These are phyloP conservation scores for Ophiostoma triangulosporum DNA, from an alignment of 2,329 filamentous ascomycete genomes.

Conservation along the genomic window DNA sequence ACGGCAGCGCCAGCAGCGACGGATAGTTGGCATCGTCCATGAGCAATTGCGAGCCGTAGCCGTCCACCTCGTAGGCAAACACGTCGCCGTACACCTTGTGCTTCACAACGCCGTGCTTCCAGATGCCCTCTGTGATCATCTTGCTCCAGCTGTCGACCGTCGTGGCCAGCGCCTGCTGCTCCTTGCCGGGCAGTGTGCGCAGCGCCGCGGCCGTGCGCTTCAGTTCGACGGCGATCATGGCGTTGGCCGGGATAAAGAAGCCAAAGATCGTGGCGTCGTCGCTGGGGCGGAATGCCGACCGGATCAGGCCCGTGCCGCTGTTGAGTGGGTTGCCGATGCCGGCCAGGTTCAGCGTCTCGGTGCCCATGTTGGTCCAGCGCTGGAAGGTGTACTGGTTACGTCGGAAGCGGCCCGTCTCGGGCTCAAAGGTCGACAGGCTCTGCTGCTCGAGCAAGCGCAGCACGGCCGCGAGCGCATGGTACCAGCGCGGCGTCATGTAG, in stretches of 20 bases:
- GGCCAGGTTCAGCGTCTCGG: constrained; percentile 72
- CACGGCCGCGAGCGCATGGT: constrained; percentile 59
- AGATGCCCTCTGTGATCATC: constrained; percentile 61
- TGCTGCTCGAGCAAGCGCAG: constrained; percentile 65
- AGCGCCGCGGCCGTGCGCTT: constrained; percentile 60
- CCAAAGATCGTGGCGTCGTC: constrained; percentile 91
- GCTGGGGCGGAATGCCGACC: constrained; percentile 86
- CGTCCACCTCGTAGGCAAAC: constrained; percentile 80
- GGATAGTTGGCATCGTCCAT: constrained; percentile 90
- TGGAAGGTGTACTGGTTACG: constrained; percentile 81
- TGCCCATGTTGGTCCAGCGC: constrained; percentile 64
- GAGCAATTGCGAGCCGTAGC: constrained; percentile 66
- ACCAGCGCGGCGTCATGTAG: constrained; percentile 70
- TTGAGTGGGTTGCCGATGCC: constrained; percentile 90
- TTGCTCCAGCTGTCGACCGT: constrained; percentile 44
- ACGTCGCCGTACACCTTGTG: constrained; percentile 65
- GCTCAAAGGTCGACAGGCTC: constrained; percentile 66
- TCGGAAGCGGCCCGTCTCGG: constrained; percentile 46
- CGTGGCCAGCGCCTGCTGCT: constrained; percentile 28
- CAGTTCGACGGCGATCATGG: constrained; percentile 88
- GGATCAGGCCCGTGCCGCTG: constrained; percentile 67
- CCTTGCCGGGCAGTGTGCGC: constrained; percentile 26
- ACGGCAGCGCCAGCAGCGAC: constrained; percentile 62
- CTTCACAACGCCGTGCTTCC: constrained; percentile 68
- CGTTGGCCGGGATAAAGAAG: constrained; percentile 91